These are phyloP conservation scores for Imleria badia DNA, from an alignment of 768 basidiomycete genomes.

Conservation along the genomic window DNA sequence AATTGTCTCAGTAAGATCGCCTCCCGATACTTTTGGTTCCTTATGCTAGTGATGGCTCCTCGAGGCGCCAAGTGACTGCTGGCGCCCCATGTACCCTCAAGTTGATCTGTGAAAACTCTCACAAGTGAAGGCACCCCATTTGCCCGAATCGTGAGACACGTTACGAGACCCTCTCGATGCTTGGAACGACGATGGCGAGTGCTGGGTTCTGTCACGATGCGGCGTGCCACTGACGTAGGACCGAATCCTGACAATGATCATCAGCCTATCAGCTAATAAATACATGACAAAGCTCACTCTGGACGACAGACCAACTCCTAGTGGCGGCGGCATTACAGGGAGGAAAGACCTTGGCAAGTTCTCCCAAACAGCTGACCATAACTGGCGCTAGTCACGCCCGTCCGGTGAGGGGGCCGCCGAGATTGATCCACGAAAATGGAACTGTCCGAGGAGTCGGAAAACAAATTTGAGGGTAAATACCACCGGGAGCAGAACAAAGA, in stretches of 20 bases:
- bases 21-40: background rate
- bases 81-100: background rate
- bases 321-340: background rate
- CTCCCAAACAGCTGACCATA: background rate
- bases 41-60: background rate
- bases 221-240: background rate
- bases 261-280: background rate
- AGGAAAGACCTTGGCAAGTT: background rate
- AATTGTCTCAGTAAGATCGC: background rate
- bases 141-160: background rate
- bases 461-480: background rate
- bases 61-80: no score
- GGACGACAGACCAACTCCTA: background rate
- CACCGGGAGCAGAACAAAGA: background rate
- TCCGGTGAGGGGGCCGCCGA: background rate
- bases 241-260: background rate
- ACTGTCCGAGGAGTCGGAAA: background rate
- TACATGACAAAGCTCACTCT: background rate
- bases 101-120: background rate
- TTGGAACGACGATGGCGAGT: background rate
- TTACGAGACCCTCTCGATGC: background rate
- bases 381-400: background rate
- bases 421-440: slow-evolving; percentile 6
- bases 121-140: background rate
- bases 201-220: no score